Conservation (phyloP, 257 asterid species). For the Nyctanthes arbortristis region DNA sequence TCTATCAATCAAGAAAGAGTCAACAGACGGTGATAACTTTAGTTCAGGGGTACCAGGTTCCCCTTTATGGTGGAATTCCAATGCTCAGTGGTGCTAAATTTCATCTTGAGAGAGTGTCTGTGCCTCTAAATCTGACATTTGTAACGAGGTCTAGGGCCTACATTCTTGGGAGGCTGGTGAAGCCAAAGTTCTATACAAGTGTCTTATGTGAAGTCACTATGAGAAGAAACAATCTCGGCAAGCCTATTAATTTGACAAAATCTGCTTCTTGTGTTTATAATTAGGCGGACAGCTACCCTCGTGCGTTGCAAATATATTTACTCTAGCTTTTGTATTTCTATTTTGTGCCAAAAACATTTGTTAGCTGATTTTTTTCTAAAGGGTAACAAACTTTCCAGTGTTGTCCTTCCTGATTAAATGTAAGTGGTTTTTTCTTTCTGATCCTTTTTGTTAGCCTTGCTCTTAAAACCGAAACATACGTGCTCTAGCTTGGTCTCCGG, state of each 20-base stretch:
- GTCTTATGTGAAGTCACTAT: conserved; percentile 52
- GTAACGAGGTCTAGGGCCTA: conserved; percentile 72
- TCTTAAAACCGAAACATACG: conserved; percentile 33
- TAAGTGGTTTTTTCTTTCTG: conserved; percentile 35
- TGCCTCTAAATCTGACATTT: conserved; percentile 73
- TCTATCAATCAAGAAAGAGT: conserved; percentile 74
- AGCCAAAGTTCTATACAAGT: conserved; percentile 52
- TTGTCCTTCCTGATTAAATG: too few species aligned
- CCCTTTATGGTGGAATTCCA: conserved; percentile 85
- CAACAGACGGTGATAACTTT: conserved; percentile 45
- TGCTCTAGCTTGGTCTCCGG: conserved; percentile 24
- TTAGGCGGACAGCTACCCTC: conserved; percentile 1
- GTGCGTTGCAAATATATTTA: not conserved
- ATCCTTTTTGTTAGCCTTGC: conserved; percentile 29
- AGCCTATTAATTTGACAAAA: conserved; percentile 47
- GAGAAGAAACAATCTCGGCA: conserved; percentile 59
- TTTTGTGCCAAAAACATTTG: conserved; percentile 18
- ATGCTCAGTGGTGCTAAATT: conserved; percentile 35
- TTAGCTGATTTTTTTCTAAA: conserved; percentile 1
- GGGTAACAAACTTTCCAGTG: too few species aligned
- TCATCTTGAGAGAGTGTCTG: conserved; percentile 40
- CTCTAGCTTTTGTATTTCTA: not conserved
- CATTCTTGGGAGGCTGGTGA: conserved; percentile 76
- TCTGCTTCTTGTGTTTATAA: conserved; percentile 54
- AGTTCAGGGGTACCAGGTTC: conserved; percentile 72